A percentile compares a stretch with the other conserved stretches of the same genome.
These are phyloP conservation scores for Dissophora ornata DNA, from an alignment of 192 early-diverging fungal species.

Conservation along the genomic window DNA sequence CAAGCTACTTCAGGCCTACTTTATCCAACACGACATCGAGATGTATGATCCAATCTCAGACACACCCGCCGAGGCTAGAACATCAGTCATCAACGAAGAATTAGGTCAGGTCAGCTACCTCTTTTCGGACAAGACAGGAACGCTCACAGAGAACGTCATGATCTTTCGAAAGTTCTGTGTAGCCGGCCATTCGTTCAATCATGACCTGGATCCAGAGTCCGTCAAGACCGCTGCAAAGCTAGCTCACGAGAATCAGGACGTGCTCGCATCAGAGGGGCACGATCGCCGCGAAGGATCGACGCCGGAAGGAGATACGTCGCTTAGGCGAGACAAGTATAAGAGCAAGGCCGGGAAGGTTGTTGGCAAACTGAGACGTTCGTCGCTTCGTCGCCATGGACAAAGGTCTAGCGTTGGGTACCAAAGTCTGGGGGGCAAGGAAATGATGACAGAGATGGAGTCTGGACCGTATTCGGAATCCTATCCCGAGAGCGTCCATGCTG, in stretches of 20 bases:
- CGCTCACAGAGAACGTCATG: conserved; percentile 90
- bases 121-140: conserved; percentile 93
- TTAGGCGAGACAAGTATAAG: conserved; percentile 30
- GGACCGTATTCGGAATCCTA: conserved; percentile 9
- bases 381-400: conserved; percentile 21
- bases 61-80: conserved; percentile 80
- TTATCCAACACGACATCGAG: conserved; percentile 80
- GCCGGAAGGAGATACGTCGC: not conserved
- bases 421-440: conserved; percentile 23
- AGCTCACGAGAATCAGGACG: conserved; percentile 19
- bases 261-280: not conserved
- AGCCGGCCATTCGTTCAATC: conserved; percentile 68
- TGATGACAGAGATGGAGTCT: conserved; percentile 18
- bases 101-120: conserved; percentile 88
- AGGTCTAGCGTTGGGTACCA: conserved; percentile 36
- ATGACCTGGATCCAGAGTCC: conserved; percentile 69
- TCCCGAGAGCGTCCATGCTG: conserved; percentile 32
- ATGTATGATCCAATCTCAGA: conserved; percentile 83
- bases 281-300: not conserved
- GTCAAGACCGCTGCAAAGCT: conserved; percentile 20
- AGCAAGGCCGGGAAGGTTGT: conserved; percentile 47
- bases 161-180: conserved; percentile 77
- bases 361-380: conserved; percentile 21
- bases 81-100: conserved; percentile 88
- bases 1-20: conserved; percentile 78